Evolutionary conservation across 139 green algal genomes (phyloP), one percentile per base, ranked within the genome.

Genomic region (Chlamydomonas sp.): DNA sequence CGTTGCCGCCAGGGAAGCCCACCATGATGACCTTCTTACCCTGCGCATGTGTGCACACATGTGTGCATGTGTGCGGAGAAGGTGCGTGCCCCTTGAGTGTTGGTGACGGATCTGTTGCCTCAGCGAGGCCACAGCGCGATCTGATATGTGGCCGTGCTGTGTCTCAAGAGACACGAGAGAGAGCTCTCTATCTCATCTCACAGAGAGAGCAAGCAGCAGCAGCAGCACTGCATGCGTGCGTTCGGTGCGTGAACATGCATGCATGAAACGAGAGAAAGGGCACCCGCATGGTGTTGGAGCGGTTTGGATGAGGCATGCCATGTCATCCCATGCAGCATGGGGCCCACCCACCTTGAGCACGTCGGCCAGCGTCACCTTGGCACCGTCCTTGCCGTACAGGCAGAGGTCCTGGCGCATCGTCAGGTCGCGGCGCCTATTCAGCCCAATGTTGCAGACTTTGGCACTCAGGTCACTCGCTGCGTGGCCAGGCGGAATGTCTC

Each of bases 401-500:
- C 75, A 65, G 35, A 89, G 58, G 48, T 89, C 83, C 29, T 87
- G 81, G 0, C 83, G 73, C 47, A 89, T 59, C 2, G 83, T 89
- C n/a, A 89, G 48, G 48, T 89, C 83, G 3, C 83, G 28, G 2
- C 79, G 63, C 20, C 83, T 66, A 43, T 75, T 78, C 26, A 89
- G 63, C 2, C 83, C 81, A 39, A 89, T 89, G 72, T 89, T 81
- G 70, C 83, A 89, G 2, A 54, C 75, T 1, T 67, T 69, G 36
- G 65, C 70, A 48, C 62, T 82, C 8, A 89, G 70, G 79, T 89
- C 83, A 0, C 76, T 85, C 10, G 70, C 68, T 6, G 79, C 38
- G 49, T 89, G 83, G 8, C 83, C 83, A 34, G 73, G 59, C 22
- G 83, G 83, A 29, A 89, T 76, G 5, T 54, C 20, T 0, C 77